Evolutionary conservation across 495 filamentous ascomycete species (phyloP).

Genomic region (Neurospora intermedia): DNA sequence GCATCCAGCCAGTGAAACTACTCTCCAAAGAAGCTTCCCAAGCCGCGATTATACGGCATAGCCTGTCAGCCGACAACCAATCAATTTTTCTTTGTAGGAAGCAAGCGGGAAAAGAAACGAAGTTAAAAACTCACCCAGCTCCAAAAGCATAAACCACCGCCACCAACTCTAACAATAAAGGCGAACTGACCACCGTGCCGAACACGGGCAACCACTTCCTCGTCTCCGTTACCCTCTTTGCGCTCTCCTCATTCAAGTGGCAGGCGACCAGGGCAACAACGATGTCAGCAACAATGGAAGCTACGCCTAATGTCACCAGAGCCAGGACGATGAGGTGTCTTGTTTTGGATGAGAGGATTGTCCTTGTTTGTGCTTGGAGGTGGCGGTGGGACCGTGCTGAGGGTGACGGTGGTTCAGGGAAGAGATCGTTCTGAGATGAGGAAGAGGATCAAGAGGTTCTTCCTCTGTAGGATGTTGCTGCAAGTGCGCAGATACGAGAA

Average conservation of each 20-base stretch:
- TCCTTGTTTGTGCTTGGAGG: slow-evolving; percentile 2
- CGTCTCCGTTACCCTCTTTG: slow-evolving; percentile 25
- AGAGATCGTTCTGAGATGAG: not conserved
- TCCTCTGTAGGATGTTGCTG: not conserved
- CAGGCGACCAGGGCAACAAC: slow-evolving; percentile 51
- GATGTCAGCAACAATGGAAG: slow-evolving; percentile 51
- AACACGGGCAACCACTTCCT: slow-evolving; percentile 23
- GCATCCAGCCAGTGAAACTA: slow-evolving; percentile 57
- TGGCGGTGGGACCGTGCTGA: not conserved
- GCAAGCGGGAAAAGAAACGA: not conserved
- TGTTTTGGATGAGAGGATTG: slow-evolving; percentile 40
- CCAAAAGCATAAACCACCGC: slow-evolving; percentile 49
- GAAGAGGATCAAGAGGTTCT: not conserved
- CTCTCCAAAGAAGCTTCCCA: slow-evolving; percentile 45
- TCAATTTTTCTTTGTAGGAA: not conserved
- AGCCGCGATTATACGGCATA: not conserved
- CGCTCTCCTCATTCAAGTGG: slow-evolving; percentile 32
- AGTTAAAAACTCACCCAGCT: slow-evolving; percentile 27
- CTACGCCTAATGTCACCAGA: slow-evolving; percentile 46
- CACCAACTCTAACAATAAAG: slow-evolving; percentile 52
- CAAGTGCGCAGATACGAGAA: not conserved
- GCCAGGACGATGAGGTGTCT: slow-evolving; percentile 49
- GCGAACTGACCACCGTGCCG: slow-evolving; percentile 43
- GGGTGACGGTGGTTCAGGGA: not conserved
- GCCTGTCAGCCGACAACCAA: not conserved